Conservation (phyloP, 192 early-diverging fungal genomes). For the Umbelopsis sp. region DNA sequence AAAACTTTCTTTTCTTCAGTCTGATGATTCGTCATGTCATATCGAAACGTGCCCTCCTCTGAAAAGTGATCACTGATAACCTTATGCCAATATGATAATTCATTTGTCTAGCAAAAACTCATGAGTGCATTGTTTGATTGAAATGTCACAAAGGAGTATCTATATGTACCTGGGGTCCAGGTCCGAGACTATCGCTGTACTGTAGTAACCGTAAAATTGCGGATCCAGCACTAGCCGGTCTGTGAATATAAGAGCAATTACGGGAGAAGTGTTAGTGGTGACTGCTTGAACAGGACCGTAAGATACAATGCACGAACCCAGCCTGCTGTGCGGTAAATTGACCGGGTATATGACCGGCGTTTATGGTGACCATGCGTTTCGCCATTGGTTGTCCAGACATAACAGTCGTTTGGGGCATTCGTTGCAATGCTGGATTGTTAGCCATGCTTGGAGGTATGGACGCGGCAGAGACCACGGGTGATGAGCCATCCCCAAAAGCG, state of each 20-base stretch:
- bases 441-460: slow-evolving; percentile 6
- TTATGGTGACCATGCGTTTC: background rate
- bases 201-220: slow-evolving; percentile 34
- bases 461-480: slow-evolving; percentile 7
- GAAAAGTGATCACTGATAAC: slow-evolving; percentile 34
- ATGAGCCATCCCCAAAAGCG: background rate
- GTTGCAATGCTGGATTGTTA: slow-evolving; percentile 5
- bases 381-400: slow-evolving; percentile 20
- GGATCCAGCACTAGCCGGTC: slow-evolving; percentile 24
- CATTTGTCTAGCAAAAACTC: background rate
- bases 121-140: too few relatives aligned
- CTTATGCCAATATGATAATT: slow-evolving; percentile 29
- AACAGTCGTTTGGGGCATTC: slow-evolving; percentile 23
- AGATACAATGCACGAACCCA: background rate
- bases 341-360: background rate
- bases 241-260: background rate
- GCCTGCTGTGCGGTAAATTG: slow-evolving; percentile 4
- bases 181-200: slow-evolving; percentile 32
- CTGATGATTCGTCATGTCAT: slow-evolving; percentile 12
- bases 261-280: background rate
- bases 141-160: too few relatives aligned
- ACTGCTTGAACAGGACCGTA: background rate
- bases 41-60: background rate
- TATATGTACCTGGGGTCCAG: slow-evolving; percentile 28
- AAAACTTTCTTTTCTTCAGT: slow-evolving; percentile 7